Conservation (phyloP, 148 eudicot genomes). For the Persicaria maculosa region DNA sequence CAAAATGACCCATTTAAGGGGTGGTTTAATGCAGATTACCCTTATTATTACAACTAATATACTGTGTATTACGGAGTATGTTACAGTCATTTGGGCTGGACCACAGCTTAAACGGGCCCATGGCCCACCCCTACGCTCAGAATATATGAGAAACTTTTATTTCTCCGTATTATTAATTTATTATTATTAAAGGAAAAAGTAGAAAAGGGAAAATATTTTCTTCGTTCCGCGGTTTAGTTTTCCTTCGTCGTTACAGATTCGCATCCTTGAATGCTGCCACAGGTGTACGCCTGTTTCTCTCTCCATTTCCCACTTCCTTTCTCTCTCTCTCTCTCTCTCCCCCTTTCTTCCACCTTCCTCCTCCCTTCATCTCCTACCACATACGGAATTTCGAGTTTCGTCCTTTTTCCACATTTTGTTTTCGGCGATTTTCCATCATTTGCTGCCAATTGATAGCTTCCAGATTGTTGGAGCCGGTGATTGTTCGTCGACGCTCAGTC, state of each 20-base stretch:
- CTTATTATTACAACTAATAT: no score
- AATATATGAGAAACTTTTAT: neutral
- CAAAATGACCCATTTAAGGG: no score
- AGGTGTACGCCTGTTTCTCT: neutral
- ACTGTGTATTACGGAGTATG: no score
- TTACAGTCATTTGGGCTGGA: constrained; percentile 2
- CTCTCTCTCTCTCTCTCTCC: neutral
- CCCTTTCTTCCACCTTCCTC: neutral
- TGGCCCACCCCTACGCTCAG: neutral
- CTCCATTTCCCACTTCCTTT: neutral
- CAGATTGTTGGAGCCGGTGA: neutral
- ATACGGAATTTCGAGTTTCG: neutral
- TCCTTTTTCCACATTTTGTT: neutral
- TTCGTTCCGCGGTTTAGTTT: neutral
- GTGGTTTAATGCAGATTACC: no score
- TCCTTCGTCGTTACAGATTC: neutral
- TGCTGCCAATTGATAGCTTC: neutral
- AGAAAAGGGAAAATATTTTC: neutral
- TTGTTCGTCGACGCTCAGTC: neutral
- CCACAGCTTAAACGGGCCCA: neutral
- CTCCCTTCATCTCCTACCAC: neutral
- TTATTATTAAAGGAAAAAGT: neutral
- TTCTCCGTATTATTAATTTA: neutral
- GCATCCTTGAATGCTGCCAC: constrained; percentile 6
- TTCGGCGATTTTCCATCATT: neutral